phyloP scores from a whole-genome alignment of 208 protist species.

The Phytomonas serpens region DNA sequence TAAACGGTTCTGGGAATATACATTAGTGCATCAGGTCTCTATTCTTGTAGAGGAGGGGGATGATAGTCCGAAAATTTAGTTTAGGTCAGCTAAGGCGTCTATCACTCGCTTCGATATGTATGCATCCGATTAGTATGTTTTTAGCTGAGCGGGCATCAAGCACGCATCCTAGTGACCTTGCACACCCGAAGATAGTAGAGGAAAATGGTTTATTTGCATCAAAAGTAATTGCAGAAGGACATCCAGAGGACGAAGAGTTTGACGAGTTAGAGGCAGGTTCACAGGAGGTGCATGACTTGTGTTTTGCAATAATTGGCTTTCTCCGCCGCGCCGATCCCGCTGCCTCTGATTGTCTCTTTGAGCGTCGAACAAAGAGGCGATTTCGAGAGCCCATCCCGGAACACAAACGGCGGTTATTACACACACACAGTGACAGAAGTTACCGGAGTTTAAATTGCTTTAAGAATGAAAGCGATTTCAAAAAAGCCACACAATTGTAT shows the following conservation, averaged over 20 bases:
- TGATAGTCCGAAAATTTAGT: neutral
- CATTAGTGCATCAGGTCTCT: neutral
- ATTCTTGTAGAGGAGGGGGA: neutral
- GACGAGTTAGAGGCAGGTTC: constrained; percentile 86
- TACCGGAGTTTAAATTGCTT: constrained; percentile 52
- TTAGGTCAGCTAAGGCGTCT: neutral
- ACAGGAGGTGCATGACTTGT: constrained; percentile 86
- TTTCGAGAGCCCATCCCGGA: constrained; percentile 79
- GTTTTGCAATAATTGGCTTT: constrained; percentile 73
- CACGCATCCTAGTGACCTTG: neutral
- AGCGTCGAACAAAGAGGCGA: constrained; percentile 45
- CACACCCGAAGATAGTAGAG: neutral
- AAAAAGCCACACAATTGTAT: constrained; percentile 57
- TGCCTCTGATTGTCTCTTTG: constrained; percentile 43
- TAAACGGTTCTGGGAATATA: neutral
- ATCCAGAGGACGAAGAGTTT: constrained; percentile 51
- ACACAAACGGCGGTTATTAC: constrained; percentile 53
- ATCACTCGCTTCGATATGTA: neutral
- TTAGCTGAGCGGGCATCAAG: neutral
- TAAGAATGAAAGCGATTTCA: constrained; percentile 38
- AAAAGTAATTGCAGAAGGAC: neutral
- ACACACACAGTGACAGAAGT: constrained; percentile 43
- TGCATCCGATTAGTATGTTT: neutral
- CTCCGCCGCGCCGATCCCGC: constrained; percentile 62
- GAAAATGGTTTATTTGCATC: neutral